These are phyloP conservation scores for Yamadazyma atmosphaerica DNA, from an alignment of 1,139 yeast genomes.

Conservation along the genomic window DNA sequence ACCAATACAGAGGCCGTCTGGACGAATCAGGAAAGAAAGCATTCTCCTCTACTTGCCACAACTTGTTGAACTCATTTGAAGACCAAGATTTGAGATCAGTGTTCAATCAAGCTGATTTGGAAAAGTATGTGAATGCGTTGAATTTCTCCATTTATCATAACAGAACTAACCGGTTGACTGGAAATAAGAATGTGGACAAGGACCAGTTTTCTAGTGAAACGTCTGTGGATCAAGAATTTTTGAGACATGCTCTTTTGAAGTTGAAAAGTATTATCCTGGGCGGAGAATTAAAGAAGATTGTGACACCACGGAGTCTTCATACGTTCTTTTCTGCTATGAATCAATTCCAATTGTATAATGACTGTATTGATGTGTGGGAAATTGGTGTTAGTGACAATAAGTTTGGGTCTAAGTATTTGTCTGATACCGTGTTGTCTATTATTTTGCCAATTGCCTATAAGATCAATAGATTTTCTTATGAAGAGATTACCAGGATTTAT, in stretches of 20 bases:
- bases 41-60: conserved; percentile 22
- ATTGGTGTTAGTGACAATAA: conserved; percentile 37
- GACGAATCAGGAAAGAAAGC: conserved; percentile 21
- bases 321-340: conserved; percentile 32
- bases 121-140: conserved; percentile 26
- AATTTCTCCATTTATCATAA: conserved; percentile 30
- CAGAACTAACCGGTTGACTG: conserved; percentile 33
- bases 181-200: conserved; percentile 38
- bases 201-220: conserved; percentile 33
- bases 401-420: conserved; percentile 33
- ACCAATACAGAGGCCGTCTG: conserved; percentile 20
- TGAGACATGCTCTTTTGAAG: conserved; percentile 35
- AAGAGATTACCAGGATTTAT: conserved; percentile 46
- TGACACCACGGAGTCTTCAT: conserved; percentile 22
- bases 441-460: conserved; percentile 69
- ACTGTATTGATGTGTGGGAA: conserved; percentile 45
- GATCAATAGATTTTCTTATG: conserved; percentile 60
- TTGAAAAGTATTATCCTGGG: conserved; percentile 31
- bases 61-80: conserved; percentile 26
- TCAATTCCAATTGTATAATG: conserved; percentile 36
- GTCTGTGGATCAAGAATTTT: conserved; percentile 30
- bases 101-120: conserved; percentile 28
- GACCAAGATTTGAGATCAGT: conserved; percentile 26
- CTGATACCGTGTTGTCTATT: conserved; percentile 67
- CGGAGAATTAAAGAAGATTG: conserved; percentile 31